Base-by-base conservation (phyloP, 768 basidiomycete genomes). In the Agrocybe pediades region DNA sequence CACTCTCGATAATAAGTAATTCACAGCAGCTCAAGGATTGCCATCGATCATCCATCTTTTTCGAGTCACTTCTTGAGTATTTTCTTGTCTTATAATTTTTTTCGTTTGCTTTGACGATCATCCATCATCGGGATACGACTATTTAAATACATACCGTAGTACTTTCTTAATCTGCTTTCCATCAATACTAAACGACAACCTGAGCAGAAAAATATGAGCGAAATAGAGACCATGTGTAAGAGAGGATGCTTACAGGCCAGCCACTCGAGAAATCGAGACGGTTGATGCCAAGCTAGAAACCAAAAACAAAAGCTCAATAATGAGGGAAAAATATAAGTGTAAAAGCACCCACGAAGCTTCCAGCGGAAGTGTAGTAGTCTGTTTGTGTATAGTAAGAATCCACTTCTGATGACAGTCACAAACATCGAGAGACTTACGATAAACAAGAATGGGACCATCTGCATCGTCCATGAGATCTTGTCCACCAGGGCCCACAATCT, bases 401-500 rank as follows among this genome's bases (percentile, higher is more conserved):
- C 19, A 20, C 8, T 24, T 9, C 7, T 24, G 20, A 20, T 23
- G 24, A 41, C 3, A n/a, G 15, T 27, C 41, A 36, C 39, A 29
- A 33, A 45, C 9, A 33, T 11, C 6, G 23, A 24, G 47, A 19
- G 11, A 48, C 80, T 60, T 56, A 81, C 80, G 79, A 60, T 82
- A 81, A 19, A 81, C 69, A n/a, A 83, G 61, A 48, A 81, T 71
- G 8, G 72, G 65, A 7, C 76, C 81, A 58, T 80, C 79, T 2
- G 21, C 55, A 57, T 82, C 81, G 7, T 60, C 60, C 65, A 75
- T 65, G 6, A 82, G 42, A 56, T 81, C 79, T 63, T 83, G 80
- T 11, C 82, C 82, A 41, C 83, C 83, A 46, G 83, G 82, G 0
- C 83, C 82, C 49, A 73, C 49, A 24, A 81, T 74, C 79, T 81